Evolutionary conservation across 192 early-diverging fungal species (phyloP), one percentile per base, ranked within the genome.

Genomic region (Coemansia sp.): DNA sequence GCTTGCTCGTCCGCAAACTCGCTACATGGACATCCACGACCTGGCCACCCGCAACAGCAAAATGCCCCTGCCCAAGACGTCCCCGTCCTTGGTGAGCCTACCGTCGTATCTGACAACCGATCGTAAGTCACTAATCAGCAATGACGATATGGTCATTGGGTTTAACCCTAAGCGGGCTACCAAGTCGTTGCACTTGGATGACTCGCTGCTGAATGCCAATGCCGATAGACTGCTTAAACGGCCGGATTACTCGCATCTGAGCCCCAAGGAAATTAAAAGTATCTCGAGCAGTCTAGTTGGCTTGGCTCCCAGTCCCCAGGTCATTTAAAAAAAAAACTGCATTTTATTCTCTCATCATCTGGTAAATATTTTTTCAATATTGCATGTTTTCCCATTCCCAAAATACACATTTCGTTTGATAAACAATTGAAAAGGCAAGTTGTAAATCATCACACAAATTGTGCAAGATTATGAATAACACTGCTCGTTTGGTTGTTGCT

Each of bases 1-100:
- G 36, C 28, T 55, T 18, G 30, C 18, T 5, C 50, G 52, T 14
- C 44, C 39, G 11, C 50, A 56, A 40, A 40, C 60, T 0, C 42
- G 45, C 8, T 74, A 74, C 52, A 48, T 45, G 5, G 47, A 40
- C 11, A 37, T 74, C 32, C 71, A 56, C 12, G 71, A 74, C 9
- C 44, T 74, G 60, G 71, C 71, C 15, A 59, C 64, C 9, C 64
- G 71, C 31, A 74, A 74, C 52, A 74, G 71, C 56, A 51, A 52
- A 11, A 58, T 74, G 41, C 43, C 51, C 1, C 32, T 34, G 2
- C 45, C 43, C 17, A 45, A 45, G 18, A 17, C 45, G 28, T 42
- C 52, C 0, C 30, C 39, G 40, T 53, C 52, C 2, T 15, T 53
- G 2, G 39, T 40, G 4, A 28, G 40, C 39, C 20, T 53, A 40